Evolutionary conservation across 805 yeast genomes (phyloP).

Genomic region (Lipomyces starkeyi): DNA sequence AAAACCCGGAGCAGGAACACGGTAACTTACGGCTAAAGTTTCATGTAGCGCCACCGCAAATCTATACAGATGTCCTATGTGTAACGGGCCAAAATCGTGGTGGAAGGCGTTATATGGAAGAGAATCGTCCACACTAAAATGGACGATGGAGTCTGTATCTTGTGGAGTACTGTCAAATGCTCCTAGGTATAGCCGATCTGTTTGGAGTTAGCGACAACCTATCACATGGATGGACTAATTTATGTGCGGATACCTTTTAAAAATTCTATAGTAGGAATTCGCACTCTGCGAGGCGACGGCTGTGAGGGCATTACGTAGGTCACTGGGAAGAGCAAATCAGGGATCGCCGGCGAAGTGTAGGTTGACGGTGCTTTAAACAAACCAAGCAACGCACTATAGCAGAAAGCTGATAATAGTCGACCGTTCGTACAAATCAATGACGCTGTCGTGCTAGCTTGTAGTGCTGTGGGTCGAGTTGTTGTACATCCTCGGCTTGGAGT

Average conservation of each 20-base stretch:
- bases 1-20: background rate
- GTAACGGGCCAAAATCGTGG: constrained; percentile 94
- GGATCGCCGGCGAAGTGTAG: background rate
- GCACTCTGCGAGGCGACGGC: constrained; percentile 34
- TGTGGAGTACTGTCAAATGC: constrained; percentile 81
- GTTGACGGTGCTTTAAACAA: background rate
- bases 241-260: constrained; percentile 42
- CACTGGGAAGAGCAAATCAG: background rate
- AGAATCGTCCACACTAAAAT: constrained; percentile 90
- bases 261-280: constrained; percentile 47
- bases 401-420: background rate
- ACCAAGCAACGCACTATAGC: background rate
- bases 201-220: constrained; percentile 7
- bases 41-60: constrained; percentile 95
- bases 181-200: constrained; percentile 79
- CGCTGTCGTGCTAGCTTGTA: background rate
- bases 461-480: background rate
- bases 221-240: background rate
- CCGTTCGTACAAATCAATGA: background rate
- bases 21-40: constrained; percentile 63
- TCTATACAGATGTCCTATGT: constrained; percentile 89
- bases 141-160: constrained; percentile 75
- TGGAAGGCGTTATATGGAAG: constrained; percentile 95
- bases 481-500: background rate
- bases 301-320: constrained; percentile 7